Evolutionary conservation across 192 early-diverging fungal genomes (phyloP), one percentile per base, ranked within the genome.

Genomic region (Coemansia erecta): DNA sequence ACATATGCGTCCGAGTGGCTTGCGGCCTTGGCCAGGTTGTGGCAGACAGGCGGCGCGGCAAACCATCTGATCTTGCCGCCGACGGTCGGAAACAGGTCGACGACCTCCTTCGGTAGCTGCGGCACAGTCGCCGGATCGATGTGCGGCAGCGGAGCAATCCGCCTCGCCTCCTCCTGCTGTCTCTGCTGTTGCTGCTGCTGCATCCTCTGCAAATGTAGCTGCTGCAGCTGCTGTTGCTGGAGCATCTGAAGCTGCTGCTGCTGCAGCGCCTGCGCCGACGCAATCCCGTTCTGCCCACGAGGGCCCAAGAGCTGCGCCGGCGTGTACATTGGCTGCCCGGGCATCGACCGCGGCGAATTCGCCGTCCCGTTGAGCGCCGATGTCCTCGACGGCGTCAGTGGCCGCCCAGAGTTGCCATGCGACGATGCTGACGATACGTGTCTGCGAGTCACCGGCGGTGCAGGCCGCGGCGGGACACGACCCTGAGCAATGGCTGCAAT

Each of bases 1-100:
- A 68, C 26, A 45, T 78, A 78, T 23, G 44, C 61, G 4, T 46
- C 35, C 19, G 75, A 78, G 28, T 78, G 75, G 19, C 33, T 45
- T 24, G 57, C 41, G 1, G 40, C 49, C 28, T 43, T 21, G 60
- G 12, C 5, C 4, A n/a, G 15, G 28, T 17, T 37, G 24, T 4
- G 56, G 33, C 58, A 49, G 18, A 63, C 53, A 4, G 75, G 75
- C 39, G 65, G 49, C 1, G 75, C 45, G 6, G 75, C 75, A 62
- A 65, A 78, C 75, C 75, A 78, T 21, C 58, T 67, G 33, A 78
- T 64, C 9, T 39, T 64, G 22, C 65, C 75, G 22, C 65, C 57
- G 35, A 53, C 54, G 0, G 57, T 65, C 12, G 75, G 68, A 33
- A 78, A 78, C 65, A 78, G 21, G 12, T 58, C 46, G 14, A 78